Percentiles rank a stretch among this genome's conserved stretches.
Evolutionary conservation across 495 filamentous ascomycete species (phyloP).

Genomic region (Neurospora hispaniola): DNA sequence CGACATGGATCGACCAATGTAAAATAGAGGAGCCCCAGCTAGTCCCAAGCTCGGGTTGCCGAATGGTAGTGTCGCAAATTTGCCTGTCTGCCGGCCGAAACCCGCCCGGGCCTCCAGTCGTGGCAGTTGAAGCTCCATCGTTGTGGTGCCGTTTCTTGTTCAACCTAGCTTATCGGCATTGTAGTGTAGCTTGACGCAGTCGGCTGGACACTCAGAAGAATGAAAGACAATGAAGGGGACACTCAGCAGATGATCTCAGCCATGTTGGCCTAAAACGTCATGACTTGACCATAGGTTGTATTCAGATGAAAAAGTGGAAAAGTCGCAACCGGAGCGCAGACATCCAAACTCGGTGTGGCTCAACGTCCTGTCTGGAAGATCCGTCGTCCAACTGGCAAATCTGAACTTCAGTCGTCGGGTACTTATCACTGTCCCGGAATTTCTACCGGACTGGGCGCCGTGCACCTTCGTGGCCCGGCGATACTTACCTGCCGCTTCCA

Average conservation of each 20-base stretch:
- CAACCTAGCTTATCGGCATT: background rate
- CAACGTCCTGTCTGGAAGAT: background rate
- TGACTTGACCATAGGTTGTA: background rate
- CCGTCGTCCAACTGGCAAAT: background rate
- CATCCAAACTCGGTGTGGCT: background rate
- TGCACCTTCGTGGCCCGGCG: background rate
- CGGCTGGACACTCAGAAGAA: background rate
- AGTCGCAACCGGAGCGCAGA: background rate
- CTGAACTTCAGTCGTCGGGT: background rate
- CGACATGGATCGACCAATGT: constrained; percentile 5
- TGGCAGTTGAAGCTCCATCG: background rate
- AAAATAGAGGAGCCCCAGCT: background rate
- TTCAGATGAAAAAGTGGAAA: background rate
- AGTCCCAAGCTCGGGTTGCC: background rate
- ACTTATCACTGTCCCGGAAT: background rate
- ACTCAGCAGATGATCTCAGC: background rate
- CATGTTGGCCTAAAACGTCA: no score
- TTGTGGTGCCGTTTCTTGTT: background rate
- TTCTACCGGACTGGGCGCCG: background rate
- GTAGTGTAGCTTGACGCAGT: background rate
- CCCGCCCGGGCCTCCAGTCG: background rate
- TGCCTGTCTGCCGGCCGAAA: background rate
- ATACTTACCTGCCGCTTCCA: background rate
- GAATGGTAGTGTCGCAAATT: background rate
- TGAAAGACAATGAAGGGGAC: background rate